Percentiles rank a stretch among this genome's conserved stretches.
These are phyloP conservation scores for Yarrowia phangngaensis DNA, from an alignment of 805 yeast genomes.

Conservation along the genomic window DNA sequence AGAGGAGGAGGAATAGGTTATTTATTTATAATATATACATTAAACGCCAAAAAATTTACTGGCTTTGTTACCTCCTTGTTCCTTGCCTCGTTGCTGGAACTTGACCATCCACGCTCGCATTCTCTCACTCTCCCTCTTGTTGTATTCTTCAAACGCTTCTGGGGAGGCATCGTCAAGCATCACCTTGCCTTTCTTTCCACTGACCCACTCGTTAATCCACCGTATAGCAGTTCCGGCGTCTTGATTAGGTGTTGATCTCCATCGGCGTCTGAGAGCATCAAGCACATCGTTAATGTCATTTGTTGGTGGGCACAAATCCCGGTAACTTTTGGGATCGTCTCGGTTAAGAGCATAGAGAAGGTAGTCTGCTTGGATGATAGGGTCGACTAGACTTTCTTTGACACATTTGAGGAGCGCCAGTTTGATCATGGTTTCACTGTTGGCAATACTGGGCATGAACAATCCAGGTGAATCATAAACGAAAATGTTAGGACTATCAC, in stretches of 20 bases:
- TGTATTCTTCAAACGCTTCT: constrained; percentile 9
- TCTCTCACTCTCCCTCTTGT: constrained; percentile 17
- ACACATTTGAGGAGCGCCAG: constrained; percentile 74
- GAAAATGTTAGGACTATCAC: constrained; percentile 57
- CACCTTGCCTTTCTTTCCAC: constrained; percentile 24
- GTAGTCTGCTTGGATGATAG: constrained; percentile 81
- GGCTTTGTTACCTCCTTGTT: constrained; percentile 18
- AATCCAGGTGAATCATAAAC: constrained; percentile 94
- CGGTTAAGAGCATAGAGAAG: constrained; percentile 65
- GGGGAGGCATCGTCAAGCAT: constrained; percentile 13
- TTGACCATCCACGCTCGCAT: constrained; percentile 22
- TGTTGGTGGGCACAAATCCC: constrained; percentile 58
- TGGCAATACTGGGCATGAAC: constrained; percentile 67
- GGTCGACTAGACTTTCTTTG: constrained; percentile 66
- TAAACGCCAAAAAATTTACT: constrained; percentile 6
- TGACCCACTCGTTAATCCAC: constrained; percentile 25
- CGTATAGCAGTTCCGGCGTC: constrained; percentile 22
- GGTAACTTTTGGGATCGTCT: constrained; percentile 36
- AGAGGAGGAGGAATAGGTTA: constrained; percentile 8
- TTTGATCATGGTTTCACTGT: constrained; percentile 66
- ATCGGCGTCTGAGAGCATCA: not conserved
- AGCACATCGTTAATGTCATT: constrained; percentile 57
- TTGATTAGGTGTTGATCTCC: constrained; percentile 8
- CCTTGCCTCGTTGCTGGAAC: constrained; percentile 18
- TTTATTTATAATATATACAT: constrained; percentile 13